Evolutionary conservation across 2,329 filamentous ascomycete genomes (phyloP), one percentile per base, ranked within the genome.

Genomic region (Nannizziopsis arthrosporioides): DNA sequence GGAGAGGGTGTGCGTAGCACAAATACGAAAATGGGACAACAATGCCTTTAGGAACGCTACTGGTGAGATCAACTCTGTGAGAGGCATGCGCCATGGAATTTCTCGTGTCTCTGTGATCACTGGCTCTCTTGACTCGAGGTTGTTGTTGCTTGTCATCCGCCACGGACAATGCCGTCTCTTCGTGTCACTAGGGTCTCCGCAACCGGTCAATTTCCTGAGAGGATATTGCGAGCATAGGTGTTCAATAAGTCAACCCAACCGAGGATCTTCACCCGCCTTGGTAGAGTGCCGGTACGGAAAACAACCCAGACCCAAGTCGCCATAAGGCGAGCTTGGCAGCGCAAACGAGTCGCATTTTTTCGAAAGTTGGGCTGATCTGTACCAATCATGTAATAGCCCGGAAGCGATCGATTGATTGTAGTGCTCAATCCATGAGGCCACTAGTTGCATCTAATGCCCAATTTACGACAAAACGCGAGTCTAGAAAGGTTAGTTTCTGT

Each of bases 401-500:
- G n/a, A 27, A 27, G 22, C 22, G 22, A 27, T 27, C 22, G 22
- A 27, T 27, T 27, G 22, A 27, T 27, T 7, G 7, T 27, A 7
- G 22, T 27, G 22, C n/a, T 27, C 22, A 27, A 27, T 27, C 4
- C 4, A 27, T 27, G 22, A 27, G 22, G 22, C 3, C 22, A 27
- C 22, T 36, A 36, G 34, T 36, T 36, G 11, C 3, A 27, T 27
- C 7, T 7, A 17, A 47, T 10, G 18, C 10, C 12, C 30, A 35
- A 12, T 35, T 37, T 49, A 52, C 18, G 46, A 52, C 34, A 52
- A 31, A 12, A 52, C 50, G 14, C 50, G 50, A 45, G 50, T 52
- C 50, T 52, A 22, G 35, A 19, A 19, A 43, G 5, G 42, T 49
- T 19, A 49, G 47, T 30, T 27, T 27, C 15, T 27, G 7, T 41